Evolutionary conservation across 345 rosid genomes (phyloP).

Genomic region (Dipteronia sinensis): DNA sequence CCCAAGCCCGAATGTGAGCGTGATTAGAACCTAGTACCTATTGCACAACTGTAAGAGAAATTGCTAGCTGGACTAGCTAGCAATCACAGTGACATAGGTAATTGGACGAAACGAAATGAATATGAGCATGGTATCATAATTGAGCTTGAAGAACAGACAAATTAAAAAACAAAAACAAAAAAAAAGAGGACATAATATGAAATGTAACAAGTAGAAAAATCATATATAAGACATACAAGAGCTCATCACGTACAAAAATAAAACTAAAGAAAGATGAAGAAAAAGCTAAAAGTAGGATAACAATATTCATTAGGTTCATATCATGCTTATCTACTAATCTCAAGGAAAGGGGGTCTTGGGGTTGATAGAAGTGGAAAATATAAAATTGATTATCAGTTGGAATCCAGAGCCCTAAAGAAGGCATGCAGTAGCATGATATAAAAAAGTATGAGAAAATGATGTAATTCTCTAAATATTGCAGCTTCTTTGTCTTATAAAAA

Average conservation of each 20-base stretch:
- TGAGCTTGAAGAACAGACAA: not conserved
- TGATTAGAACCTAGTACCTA: not conserved
- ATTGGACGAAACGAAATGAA: not conserved
- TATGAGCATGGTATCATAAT: not conserved
- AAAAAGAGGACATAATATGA: not conserved
- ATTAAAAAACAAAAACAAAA: not conserved
- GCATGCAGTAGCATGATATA: not conserved
- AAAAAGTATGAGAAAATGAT: not conserved
- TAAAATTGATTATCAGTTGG: not conserved
- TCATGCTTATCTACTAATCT: not conserved
- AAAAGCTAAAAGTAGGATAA: not conserved
- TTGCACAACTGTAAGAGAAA: not conserved
- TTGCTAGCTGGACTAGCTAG: not conserved
- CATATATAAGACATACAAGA: not conserved
- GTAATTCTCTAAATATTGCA: not conserved
- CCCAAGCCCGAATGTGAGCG: not conserved
- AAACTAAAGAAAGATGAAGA: not conserved
- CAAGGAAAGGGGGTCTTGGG: not conserved
- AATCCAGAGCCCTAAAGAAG: not conserved
- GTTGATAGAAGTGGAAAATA: not conserved
- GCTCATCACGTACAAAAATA: not conserved
- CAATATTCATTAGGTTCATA: not conserved
- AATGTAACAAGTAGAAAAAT: not conserved
- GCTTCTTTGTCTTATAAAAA: slow-evolving; percentile 6
- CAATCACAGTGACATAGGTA: not conserved